Base-by-base conservation (phyloP, 306 rosid genomes). In the Rosa persica region DNA sequence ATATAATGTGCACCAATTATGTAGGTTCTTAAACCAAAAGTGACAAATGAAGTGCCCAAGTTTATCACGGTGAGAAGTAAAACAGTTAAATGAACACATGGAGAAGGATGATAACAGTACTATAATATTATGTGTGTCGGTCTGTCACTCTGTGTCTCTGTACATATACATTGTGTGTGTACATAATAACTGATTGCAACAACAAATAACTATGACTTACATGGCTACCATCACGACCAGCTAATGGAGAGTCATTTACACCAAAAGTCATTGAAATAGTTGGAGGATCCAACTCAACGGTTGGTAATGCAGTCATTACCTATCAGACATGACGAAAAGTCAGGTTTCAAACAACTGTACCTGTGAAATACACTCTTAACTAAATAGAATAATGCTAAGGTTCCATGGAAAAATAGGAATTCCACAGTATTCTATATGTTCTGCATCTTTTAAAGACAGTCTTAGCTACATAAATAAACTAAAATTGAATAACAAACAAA, bases 211-310 rank as follows among this genome's bases (percentile, higher is more conserved):
- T 79, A 85, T 72, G 62, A 84, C 94, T 91, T 89, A 92, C 98
- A 88, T 95, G 99, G 76, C 92, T 78, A 47, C 98, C 99, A 84
- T 89, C 98, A 83, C 99, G 98, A 55, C 99, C 98, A 58, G 99
- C 99, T 80, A 95, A 88, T 34, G 99, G 99, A 42, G 98, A 93
- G 79, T 95, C 99, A 73, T 95, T 95, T 67, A 95, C 99, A 83
- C 97, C 98, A 87, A 95, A 95, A 51, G 97, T 95, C 99, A 95
- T 95, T 76, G 99, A 95, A 88, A 95, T 95, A 30, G 99, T 95
- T 20, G 98, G 99, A 58, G 99, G 99, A 75, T 95, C 99, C 93
- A 95, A 89, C 79, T 85, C 98, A 85, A 95, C 55, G 40, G 93
- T 91, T 68, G 99, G 99, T 85, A 95, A 87, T 79, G 91, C 88